Evolutionary conservation across 2,329 filamentous ascomycete species (phyloP).

Genomic region (Bipolaris oryzae): DNA sequence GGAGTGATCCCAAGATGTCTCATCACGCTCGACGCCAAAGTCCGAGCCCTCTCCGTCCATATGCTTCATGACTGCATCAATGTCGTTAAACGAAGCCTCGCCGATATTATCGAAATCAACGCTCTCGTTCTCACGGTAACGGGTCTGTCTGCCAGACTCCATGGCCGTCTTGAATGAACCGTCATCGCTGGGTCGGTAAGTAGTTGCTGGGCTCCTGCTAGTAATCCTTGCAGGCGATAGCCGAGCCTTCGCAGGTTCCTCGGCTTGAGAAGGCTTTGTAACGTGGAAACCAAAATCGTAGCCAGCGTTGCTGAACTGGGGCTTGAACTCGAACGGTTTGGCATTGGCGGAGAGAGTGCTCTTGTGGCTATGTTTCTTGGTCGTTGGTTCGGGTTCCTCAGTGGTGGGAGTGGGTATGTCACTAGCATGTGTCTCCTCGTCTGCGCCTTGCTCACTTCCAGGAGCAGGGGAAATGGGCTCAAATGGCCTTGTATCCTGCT

Average conservation of each 20-base stretch:
- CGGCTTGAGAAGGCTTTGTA: constrained; percentile 44
- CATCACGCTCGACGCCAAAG: constrained; percentile 71
- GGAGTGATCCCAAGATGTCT: constrained; percentile 51
- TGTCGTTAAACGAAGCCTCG: constrained; percentile 73
- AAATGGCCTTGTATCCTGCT: constrained; percentile 13
- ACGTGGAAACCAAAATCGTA: constrained; percentile 50
- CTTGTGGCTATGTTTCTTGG: constrained; percentile 41
- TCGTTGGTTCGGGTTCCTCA: constrained; percentile 31
- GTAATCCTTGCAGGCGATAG: constrained; percentile 26
- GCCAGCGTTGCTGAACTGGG: constrained; percentile 34
- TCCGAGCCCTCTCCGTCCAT: constrained; percentile 76
- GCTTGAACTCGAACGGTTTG: constrained; percentile 66
- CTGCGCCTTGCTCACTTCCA: constrained; percentile 17
- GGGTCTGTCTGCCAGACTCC: constrained; percentile 39
- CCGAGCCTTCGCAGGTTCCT: constrained; percentile 30
- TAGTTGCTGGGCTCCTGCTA: constrained; percentile 49
- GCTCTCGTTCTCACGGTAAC: constrained; percentile 47
- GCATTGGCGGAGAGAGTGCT: constrained; percentile 73
- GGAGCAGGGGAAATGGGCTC: constrained; percentile 18
- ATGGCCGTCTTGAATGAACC: constrained; percentile 48
- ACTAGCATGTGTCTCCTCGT: constrained; percentile 37
- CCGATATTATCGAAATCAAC: constrained; percentile 44
- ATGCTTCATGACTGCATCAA: constrained; percentile 90
- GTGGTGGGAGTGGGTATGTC: constrained; percentile 39
- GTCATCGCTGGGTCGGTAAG: constrained; percentile 49